Evolutionary conservation across 2,329 filamentous ascomycete species (phyloP), one percentile per base, ranked within the genome.

Genomic region (Hypoxylon sp.): DNA sequence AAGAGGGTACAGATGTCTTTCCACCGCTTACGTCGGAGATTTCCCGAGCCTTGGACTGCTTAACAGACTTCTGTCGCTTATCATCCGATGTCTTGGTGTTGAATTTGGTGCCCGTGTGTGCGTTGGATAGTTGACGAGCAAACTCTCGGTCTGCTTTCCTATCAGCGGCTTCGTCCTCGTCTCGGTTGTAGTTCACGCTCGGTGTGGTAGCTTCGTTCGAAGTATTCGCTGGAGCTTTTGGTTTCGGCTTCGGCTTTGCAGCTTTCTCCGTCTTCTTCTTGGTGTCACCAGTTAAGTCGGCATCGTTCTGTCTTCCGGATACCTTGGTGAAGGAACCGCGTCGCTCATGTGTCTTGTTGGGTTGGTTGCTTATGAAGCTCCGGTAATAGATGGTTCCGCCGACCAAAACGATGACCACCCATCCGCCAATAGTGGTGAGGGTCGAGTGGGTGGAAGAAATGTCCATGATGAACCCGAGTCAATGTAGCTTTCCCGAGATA

Each of bases 51-150:
- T 82, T 87, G 65, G 83, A 87, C 75, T 91, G 88, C 82, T 93
- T 92, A 63, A 91, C 84, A 24, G 88, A 89, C 79, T 89, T 89
- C 68, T 87, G 82, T 63, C 87, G 84, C 78, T 89, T 90, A 78
- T 89, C 89, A 13, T 84, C 81, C 61, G 82, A 79, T 68, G 84
- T 74, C 75, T 85, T 83, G 71, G 79, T 77, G 63, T 78, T 80
- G 70, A 87, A 85, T 72, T 86, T 86, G 65, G 85, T 86, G 61
- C 92, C 92, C 68, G 91, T 83, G 80, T 92, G 90, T 52, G 89
- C 84, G 71, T 85, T 89, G 59, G 87, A 81, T 69, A 95, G 83
- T 75, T 91, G 89, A 72, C 86, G 86, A 30, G 92, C 92, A 76
- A 95, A 94, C 69, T 93, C 91, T 19, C 71, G 69, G 46, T 76